phyloP scores from a whole-genome alignment of 1,284 basidiomycete genomes.

The Cystobasidium sp. region DNA sequence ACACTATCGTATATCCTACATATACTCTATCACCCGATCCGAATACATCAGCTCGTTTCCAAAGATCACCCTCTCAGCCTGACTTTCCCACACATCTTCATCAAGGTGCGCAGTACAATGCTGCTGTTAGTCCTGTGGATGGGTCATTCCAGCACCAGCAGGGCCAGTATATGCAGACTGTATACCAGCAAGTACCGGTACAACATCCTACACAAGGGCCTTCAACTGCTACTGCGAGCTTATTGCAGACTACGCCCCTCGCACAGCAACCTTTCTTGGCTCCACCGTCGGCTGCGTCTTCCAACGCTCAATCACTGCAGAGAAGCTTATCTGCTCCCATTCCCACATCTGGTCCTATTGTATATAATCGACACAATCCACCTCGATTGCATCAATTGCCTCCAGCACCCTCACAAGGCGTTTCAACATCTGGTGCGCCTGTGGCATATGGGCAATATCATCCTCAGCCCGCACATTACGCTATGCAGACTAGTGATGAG shows the following conservation, averaged over 20 bases:
- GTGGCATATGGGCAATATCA: too few relatives aligned
- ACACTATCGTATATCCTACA: neutral
- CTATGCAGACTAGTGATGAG: too few relatives aligned
- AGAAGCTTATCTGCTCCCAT: conserved; percentile 10
- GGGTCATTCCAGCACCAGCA: conserved; percentile 4
- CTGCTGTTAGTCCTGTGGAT: conserved; percentile 7
- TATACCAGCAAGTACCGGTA: neutral
- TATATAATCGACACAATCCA: neutral
- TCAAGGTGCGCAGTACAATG: neutral
- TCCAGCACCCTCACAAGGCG: too few relatives aligned
- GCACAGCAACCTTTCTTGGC: conserved; percentile 15
- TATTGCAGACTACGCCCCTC: neutral
- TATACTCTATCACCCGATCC: neutral
- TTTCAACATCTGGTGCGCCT: too few relatives aligned
- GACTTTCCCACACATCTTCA: neutral
- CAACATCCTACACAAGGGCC: neutral
- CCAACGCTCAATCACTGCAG: neutral
- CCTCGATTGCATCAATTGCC: neutral
- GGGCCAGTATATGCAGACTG: neutral
- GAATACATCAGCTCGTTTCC: neutral
- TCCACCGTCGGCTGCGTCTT: neutral
- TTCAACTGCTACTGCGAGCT: neutral
- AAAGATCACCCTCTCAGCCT: conserved; percentile 10
- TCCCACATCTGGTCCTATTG: neutral
- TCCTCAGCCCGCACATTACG: too few relatives aligned